A percentile compares a stretch with the other conserved stretches of the same genome.
Conservation (phyloP, 805 yeast species). For the Kazachstania viticola region DNA sequence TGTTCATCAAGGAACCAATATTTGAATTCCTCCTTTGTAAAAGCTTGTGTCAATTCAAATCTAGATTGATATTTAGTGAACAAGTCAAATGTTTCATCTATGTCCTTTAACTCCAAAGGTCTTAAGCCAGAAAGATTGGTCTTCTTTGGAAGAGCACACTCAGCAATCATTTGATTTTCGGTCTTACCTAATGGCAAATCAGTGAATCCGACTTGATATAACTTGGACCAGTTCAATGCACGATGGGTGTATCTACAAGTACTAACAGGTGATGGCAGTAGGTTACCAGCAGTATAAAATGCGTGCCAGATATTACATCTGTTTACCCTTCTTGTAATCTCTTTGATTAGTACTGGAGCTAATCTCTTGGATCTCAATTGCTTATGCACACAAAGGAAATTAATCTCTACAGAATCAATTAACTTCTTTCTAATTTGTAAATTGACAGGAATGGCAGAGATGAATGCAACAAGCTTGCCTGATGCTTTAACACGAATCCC, state of each 20-base stretch:
- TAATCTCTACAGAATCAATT: slow-evolving; percentile 72
- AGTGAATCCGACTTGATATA: slow-evolving; percentile 83
- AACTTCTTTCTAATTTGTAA: slow-evolving; percentile 46
- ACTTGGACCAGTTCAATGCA: slow-evolving; percentile 83
- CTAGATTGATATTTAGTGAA: slow-evolving; percentile 52
- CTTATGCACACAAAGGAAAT: slow-evolving; percentile 89
- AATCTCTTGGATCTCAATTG: slow-evolving; percentile 85
- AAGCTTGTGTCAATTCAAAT: slow-evolving; percentile 63
- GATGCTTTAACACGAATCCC: slow-evolving; percentile 80
- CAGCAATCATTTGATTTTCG: slow-evolving; percentile 57
- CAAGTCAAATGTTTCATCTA: slow-evolving; percentile 50
- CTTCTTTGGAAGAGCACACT: slow-evolving; percentile 45
- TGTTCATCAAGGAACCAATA: slow-evolving; percentile 70
- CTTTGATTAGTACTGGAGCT: slow-evolving; percentile 89
- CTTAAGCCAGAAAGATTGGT: slow-evolving; percentile 42
- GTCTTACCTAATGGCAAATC: slow-evolving; percentile 65
- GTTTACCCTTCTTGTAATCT: slow-evolving; percentile 88
- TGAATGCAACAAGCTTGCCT: slow-evolving; percentile 78
- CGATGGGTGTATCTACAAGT: slow-evolving; percentile 88
- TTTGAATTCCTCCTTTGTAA: slow-evolving; percentile 42
- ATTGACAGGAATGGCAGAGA: slow-evolving; percentile 76
- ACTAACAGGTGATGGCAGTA: slow-evolving; percentile 85
- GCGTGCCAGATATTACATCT: slow-evolving; percentile 87
- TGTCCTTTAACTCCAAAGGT: slow-evolving; percentile 44
- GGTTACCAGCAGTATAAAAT: slow-evolving; percentile 82